phyloP scores from a whole-genome alignment of 2,329 filamentous ascomycete genomes.

The Aspergillus glaucus region DNA sequence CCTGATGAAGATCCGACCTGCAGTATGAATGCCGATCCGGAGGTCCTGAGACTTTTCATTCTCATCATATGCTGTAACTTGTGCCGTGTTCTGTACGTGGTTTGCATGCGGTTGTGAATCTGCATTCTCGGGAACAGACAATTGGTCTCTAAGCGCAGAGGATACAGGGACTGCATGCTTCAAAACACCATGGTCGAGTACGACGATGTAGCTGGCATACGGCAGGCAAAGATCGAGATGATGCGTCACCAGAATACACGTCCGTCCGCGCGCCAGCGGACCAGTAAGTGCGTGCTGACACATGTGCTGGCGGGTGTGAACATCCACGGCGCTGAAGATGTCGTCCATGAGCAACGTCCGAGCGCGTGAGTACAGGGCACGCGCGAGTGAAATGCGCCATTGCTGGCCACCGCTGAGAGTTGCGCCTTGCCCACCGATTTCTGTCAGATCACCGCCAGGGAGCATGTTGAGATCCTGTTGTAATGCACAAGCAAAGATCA shows the following conservation, averaged over 20 bases:
- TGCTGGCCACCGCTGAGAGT: constrained; percentile 76
- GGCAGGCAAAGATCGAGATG: constrained; percentile 59
- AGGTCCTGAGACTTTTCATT: no score
- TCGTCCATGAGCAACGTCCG: constrained; percentile 71
- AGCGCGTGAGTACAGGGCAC: constrained; percentile 69
- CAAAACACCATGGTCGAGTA: constrained; percentile 3
- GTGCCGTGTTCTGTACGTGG: no score
- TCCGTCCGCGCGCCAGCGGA: constrained; percentile 62
- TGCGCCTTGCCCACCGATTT: constrained; percentile 75
- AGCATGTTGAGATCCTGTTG: constrained; percentile 68
- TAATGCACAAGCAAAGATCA: constrained; percentile 64
- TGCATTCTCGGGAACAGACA: no score
- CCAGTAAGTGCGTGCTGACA: constrained; percentile 68
- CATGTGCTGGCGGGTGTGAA: constrained; percentile 68
- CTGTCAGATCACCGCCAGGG: constrained; percentile 65
- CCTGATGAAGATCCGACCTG: no score
- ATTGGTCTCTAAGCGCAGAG: no score
- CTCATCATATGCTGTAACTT: no score
- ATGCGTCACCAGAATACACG: constrained; percentile 71
- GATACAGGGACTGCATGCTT: no score
- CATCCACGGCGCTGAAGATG: constrained; percentile 71
- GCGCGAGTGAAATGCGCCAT: constrained; percentile 69
- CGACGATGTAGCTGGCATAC: constrained; percentile 2
- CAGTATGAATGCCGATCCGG: no score
- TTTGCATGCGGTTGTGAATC: no score